Evolutionary conservation across 257 asterid species (phyloP), one percentile per base, ranked within the genome.

Genomic region (Ajuga chamaepitys): DNA sequence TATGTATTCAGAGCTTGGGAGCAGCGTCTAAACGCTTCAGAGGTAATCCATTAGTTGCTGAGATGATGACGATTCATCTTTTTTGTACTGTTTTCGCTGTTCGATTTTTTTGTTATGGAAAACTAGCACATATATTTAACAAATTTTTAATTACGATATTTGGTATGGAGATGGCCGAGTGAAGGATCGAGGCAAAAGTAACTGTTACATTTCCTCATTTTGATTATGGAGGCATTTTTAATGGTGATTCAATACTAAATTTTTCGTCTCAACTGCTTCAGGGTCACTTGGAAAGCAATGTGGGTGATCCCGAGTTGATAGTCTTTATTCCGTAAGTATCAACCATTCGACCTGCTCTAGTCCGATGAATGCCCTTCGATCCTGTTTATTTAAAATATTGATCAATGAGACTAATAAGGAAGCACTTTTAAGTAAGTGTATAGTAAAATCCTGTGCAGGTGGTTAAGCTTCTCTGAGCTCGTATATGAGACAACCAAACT

Each of bases 211-310:
- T n/a, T n/a, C n/a, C n/a, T n/a, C n/a, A n/a, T n/a, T n/a, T n/a
- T n/a, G n/a, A n/a, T n/a, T n/a, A n/a, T n/a, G 66, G 62, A 53
- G 32, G 40, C 16, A 38, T 62, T 30, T 60, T 67, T 58, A 22
- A 25, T 70, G 11, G 58, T 56, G 44, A 12, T 54, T 17, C 0
- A 25, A 13, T 26, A 40, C 72, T 51, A n/a, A n/a, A n/a, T 68
- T 40, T n/a, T n/a, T n/a, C n/a, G 30, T 58, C 34, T 62, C 20
- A 41, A 46, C 58, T 70, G 58, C 50, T 20, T n/a, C 86, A 93
- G 99, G 96, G 94, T 78, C 73, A 80, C 79, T 75, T 93, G 90
- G 99, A 93, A 81, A 93, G 97, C 95, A 93, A 93, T 72, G 88
- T 80, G 46, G 97, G 95, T 12, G 99, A 93, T 78, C 97, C 99